Base-by-base conservation (phyloP, 2,329 filamentous ascomycete genomes). In the Clonostachys chloroleuca region DNA sequence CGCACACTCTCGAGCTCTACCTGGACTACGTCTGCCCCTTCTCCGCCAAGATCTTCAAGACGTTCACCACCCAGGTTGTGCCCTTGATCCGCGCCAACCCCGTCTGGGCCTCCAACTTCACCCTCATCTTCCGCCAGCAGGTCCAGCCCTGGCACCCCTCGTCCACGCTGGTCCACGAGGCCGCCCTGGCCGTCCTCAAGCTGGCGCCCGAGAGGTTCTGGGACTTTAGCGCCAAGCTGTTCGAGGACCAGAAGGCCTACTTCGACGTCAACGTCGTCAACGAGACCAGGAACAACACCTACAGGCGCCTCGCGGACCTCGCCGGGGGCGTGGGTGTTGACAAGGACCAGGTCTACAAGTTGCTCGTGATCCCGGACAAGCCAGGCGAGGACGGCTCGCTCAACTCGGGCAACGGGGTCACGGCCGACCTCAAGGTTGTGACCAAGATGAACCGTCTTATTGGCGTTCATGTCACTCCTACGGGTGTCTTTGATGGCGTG, bases 131-230 rank as follows among this genome's bases (percentile, higher is more conserved):
- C 75, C 86, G 92, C 44, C 92, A 92, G 64, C 91, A 96, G 64
- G 82, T 96, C 59, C 91, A 96, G 72, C 90, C 91, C 13, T 96
- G 92, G 92, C 92, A 97, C 69, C 92, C 92, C 2, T 90, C 87
- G 17, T 91, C 83, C 39, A 91, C 87, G 7, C 77, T 91, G 12
- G 75, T 81, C 47, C 89, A 92, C 72, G 92, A 97, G 77, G 87
- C 91, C 34, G 92, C 75, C 5, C 79, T 90, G 34, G 92, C 91
- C 4, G 89, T 96, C 2, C 77, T 92, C 56, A 80, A 78, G 45
- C 66, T 89, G 7, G 73, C 81, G 3, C 86, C 88, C 0, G 73
- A 76, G 16, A 83, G 82, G 54, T 97, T 95, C 77, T 95, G 86
- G 83, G 73, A 77, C 14, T 96, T 92, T 66, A 88, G 82, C 65